Evolutionary conservation across 1,284 basidiomycete species (phyloP).

Genomic region (Megacollybia platyphylla): DNA sequence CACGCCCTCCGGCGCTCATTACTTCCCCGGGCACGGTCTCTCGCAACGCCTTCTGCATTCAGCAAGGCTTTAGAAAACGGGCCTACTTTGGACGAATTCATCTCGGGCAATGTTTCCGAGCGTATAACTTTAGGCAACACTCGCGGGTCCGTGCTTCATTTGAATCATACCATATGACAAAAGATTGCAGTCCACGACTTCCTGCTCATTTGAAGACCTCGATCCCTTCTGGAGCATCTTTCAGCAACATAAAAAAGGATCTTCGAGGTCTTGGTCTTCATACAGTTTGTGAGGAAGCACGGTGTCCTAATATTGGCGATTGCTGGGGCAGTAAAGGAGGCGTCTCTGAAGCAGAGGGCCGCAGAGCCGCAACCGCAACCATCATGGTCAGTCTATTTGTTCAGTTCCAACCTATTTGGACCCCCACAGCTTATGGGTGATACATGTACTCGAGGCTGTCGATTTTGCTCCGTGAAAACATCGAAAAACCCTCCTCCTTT

Average conservation of each 20-base stretch:
- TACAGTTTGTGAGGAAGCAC: constrained; percentile 97
- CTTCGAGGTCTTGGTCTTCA: constrained; percentile 84
- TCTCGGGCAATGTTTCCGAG: constrained; percentile 48
- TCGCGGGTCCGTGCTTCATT: constrained; percentile 34
- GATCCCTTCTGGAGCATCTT: constrained; percentile 84
- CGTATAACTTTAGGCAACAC: constrained; percentile 73
- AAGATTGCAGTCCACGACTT: constrained; percentile 59
- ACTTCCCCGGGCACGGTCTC: constrained; percentile 7
- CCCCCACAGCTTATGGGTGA: constrained; percentile 88
- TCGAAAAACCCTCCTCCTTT: constrained; percentile 80
- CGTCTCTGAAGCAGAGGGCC: constrained; percentile 60
- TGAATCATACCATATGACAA: constrained; percentile 1
- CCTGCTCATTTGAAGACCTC: constrained; percentile 90
- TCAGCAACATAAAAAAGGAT: constrained; percentile 91
- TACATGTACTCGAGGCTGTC: constrained; percentile 94
- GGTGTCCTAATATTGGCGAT: constrained; percentile 98
- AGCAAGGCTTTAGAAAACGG: constrained; percentile 54
- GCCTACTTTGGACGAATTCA: constrained; percentile 79
- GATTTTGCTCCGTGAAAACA: constrained; percentile 98
- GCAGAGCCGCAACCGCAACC: constrained; percentile 88
- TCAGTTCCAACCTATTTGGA: not conserved
- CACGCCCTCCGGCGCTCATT: not conserved
- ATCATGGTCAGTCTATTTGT: constrained; percentile 71
- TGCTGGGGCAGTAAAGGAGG: constrained; percentile 92
- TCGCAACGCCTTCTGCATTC: constrained; percentile 52